A percentile compares a stretch with the other conserved stretches of the same genome.
These are phyloP conservation scores for Panicum miliaceum DNA, from an alignment of 176 grass and related monocot species.

Conservation along the genomic window DNA sequence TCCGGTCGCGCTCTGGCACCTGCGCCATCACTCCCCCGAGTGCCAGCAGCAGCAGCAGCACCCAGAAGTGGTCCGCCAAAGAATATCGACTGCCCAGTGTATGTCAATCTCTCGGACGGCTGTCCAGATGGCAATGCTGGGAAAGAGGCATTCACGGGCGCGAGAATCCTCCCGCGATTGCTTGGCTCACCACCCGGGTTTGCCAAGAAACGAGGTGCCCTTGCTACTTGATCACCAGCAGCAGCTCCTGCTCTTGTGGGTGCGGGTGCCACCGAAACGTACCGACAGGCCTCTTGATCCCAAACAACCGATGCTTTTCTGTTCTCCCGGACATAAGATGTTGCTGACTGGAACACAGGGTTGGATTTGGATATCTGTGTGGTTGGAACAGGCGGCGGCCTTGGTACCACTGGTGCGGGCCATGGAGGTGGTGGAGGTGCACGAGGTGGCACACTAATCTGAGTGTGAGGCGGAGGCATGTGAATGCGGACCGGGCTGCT, in stretches of 20 bases:
- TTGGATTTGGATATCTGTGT: conserved; percentile 50
- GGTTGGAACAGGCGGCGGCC: conserved; percentile 39
- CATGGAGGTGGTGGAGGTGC: conserved; percentile 32
- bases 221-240: conserved; percentile 23
- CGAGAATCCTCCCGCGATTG: conserved; percentile 22
- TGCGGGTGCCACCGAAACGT: conserved; percentile 49
- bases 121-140: conserved; percentile 40
- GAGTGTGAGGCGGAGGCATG: conserved; percentile 3
- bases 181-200: conserved; percentile 50
- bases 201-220: conserved; percentile 42
- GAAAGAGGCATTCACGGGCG: conserved; percentile 22
- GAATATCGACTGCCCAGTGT: conserved; percentile 88
- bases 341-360: conserved; percentile 66
- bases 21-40: conserved; percentile 33
- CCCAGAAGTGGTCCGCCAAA: conserved; percentile 75
- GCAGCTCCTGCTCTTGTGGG: conserved; percentile 38
- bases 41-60: conserved; percentile 23
- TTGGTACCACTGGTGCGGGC: not conserved
- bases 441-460: conserved; percentile 40
- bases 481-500: conserved; percentile 64
- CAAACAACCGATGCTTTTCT: conserved; percentile 76
- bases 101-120: conserved; percentile 53
- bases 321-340: conserved; percentile 60
- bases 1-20: conserved; percentile 4
- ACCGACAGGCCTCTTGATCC: conserved; percentile 92